A percentile compares a stretch with the other conserved stretches of the same genome.
These are phyloP conservation scores for Aspergillus neotritici DNA, from an alignment of 2,329 filamentous ascomycete genomes.

Conservation along the genomic window DNA sequence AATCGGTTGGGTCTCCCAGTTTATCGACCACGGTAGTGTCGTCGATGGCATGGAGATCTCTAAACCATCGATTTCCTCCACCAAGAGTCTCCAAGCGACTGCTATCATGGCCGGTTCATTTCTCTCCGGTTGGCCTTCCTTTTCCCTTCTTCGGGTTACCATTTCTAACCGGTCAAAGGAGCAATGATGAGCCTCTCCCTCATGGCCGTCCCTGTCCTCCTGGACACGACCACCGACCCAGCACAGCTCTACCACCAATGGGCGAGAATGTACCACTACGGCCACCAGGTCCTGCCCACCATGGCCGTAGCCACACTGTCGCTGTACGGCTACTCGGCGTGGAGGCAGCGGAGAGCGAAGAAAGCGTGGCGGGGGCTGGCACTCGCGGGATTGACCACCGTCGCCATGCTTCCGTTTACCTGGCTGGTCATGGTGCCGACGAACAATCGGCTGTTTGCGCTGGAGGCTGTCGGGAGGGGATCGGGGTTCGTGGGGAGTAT, in stretches of 20 bases:
- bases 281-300: background rate
- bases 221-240: constrained; percentile 4
- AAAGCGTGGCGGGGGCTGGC: background rate
- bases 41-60: constrained; percentile 17
- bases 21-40: constrained; percentile 35
- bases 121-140: constrained; percentile 1
- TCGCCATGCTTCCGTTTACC: constrained; percentile 4
- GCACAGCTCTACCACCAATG: constrained; percentile 3
- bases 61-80: background rate
- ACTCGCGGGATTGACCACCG: background rate
- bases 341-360: background rate
- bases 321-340: background rate
- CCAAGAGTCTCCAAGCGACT: background rate
- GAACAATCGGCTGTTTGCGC: constrained; percentile 1
- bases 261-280: constrained; percentile 4
- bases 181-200: constrained; percentile 4
- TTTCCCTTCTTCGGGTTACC: background rate
- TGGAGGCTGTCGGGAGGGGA: too few relatives aligned
- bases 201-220: constrained; percentile 3
- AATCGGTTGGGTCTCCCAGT: constrained; percentile 45
- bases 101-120: constrained; percentile 1
- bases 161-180: background rate
- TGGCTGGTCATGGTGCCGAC: constrained; percentile 3
- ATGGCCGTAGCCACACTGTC: background rate
- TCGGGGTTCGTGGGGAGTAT: too few relatives aligned